Base-by-base conservation (phyloP, 257 asterid genomes). In the Ballota nigra region DNA sequence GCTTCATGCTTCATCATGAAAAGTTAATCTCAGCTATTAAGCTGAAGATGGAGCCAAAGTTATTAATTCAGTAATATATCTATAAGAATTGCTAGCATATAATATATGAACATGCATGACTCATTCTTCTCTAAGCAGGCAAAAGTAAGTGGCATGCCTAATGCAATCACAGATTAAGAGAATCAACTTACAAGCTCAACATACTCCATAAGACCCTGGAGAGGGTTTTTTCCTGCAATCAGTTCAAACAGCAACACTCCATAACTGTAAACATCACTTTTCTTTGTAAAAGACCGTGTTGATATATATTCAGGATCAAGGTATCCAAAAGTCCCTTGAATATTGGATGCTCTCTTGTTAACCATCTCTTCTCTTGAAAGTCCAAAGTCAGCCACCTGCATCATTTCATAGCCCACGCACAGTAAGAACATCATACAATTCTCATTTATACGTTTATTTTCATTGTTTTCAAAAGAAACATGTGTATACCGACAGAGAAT, bases 261-360 rank as follows among this genome's bases (percentile, higher is more conserved):
- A 20, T 85, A 94, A 86, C 97, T 89, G 79, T 89, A 94, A 55
- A 94, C 95, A 76, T 94, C 98, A 47, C 97, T 91, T 71, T 87
- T 94, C 85, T 94, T 91, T 1, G 98, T 94, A 76, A 89, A 91
- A 16, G 92, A 65, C 60, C 95, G 83, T 13, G 97, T 87, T 66
- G 98, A 94, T 76, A 94, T 76, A 78, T 94, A 94, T 59, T 91
- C 98, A 16, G 98, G 98, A 81, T 94, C 98, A 28, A 94, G 91
- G 80, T 94, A 94, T 43, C 98, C 98, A 49, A 87, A 89, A 40
- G 98, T 94, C 75, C 98, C 98, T 62, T 79, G 87, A 79, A 94
- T 78, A 73, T 91, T 86, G 59, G 95, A 81, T 28, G 72, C 90
- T n/a, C 83, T 84, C 74, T 85, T 86, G 86, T 53, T 83, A 59